phyloP scores from a whole-genome alignment of 2,329 filamentous ascomycete genomes.

The Eutypella sp. region DNA sequence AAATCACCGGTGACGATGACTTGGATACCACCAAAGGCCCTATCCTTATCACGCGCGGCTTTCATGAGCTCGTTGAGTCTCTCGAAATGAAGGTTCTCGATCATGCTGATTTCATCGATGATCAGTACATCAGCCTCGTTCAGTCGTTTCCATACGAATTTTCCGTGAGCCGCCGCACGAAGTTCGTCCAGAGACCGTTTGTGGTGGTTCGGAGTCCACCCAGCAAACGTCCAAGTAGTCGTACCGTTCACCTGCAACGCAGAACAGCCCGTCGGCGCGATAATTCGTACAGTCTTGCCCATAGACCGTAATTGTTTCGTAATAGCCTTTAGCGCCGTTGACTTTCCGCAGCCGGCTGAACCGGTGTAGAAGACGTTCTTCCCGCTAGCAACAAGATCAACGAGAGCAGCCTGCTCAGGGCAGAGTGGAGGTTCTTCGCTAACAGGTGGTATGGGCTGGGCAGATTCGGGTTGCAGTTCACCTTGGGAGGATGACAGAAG shows the following conservation, averaged over 20 bases:
- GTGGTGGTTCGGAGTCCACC: constrained; percentile 45
- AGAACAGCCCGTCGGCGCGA: constrained; percentile 57
- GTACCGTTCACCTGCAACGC: constrained; percentile 51
- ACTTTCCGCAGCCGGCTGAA: constrained; percentile 57
- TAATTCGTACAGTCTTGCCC: constrained; percentile 39
- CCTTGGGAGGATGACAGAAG: neutral
- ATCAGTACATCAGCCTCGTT: constrained; percentile 48
- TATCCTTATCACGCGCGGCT: constrained; percentile 18
- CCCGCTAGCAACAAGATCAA: constrained; percentile 46
- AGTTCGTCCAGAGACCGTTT: constrained; percentile 35
- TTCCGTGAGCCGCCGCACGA: constrained; percentile 23
- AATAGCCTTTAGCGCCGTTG: constrained; percentile 48
- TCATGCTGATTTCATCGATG: constrained; percentile 64
- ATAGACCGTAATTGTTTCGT: constrained; percentile 30
- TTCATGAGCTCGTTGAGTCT: constrained; percentile 46
- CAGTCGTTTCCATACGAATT: constrained; percentile 32
- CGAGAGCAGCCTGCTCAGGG: constrained; percentile 42
- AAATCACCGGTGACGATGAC: constrained; percentile 56
- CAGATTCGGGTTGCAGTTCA: neutral
- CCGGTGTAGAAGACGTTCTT: constrained; percentile 61
- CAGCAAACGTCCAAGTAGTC: constrained; percentile 54
- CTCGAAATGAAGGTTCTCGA: constrained; percentile 50
- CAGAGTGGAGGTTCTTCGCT: constrained; percentile 31
- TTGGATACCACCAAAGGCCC: constrained; percentile 44
- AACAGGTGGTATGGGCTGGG: neutral